Conservation (phyloP, 768 basidiomycete species). For the Dentipellis sp. region DNA sequence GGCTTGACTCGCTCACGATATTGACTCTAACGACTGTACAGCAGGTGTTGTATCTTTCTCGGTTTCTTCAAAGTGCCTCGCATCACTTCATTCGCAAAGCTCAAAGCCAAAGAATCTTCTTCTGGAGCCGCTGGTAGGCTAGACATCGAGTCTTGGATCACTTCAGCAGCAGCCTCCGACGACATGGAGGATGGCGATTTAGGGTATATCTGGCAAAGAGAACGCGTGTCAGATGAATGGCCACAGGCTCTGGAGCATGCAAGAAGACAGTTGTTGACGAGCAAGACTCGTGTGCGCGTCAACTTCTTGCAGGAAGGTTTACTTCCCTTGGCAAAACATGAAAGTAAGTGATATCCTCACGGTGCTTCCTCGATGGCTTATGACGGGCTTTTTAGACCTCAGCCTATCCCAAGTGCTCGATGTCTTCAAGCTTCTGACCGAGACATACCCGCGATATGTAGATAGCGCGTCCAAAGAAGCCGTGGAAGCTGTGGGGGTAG, state of each 20-base stretch:
- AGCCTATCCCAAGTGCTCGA: constrained; percentile 53
- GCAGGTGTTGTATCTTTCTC: background rate
- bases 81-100: constrained; percentile 33
- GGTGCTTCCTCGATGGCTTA: background rate
- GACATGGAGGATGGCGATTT: constrained; percentile 25
- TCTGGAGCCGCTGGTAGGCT: constrained; percentile 24
- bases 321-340: constrained; percentile 43
- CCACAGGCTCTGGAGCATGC: constrained; percentile 43
- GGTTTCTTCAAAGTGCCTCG: constrained; percentile 25
- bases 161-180: constrained; percentile 24
- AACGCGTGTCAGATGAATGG: constrained; percentile 48
- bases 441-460: constrained; percentile 72
- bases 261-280: constrained; percentile 36
- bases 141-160: constrained; percentile 59
- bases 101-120: constrained; percentile 36
- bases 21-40: too few relatives aligned
- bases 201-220: constrained; percentile 38
- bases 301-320: constrained; percentile 59
- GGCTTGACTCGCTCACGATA: too few relatives aligned
- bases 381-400: constrained; percentile 37
- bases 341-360: constrained; percentile 32
- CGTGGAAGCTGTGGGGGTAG: constrained; percentile 57
- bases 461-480: constrained; percentile 65
- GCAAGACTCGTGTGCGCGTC: constrained; percentile 44
- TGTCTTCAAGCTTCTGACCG: constrained; percentile 61